Conservation (phyloP, 345 rosid species). For the Citrus hindsii region DNA sequence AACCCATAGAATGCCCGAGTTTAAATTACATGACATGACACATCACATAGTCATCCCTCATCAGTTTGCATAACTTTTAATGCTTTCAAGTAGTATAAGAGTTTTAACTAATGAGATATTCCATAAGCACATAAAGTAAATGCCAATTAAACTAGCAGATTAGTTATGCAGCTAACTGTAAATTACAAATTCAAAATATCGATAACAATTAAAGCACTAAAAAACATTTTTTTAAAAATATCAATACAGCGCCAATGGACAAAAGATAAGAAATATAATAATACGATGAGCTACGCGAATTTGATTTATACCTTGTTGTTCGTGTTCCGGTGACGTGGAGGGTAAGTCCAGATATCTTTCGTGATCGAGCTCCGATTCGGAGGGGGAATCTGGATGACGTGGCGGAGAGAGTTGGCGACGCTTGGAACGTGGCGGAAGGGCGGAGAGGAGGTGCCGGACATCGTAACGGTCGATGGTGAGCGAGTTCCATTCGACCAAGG, state of each 20-base stretch:
- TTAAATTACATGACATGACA: not conserved
- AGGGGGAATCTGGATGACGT: slow-evolving; percentile 18
- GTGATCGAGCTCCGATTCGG: slow-evolving; percentile 64
- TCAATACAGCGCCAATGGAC: not conserved
- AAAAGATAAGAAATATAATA: not conserved
- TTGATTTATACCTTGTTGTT: slow-evolving; percentile 39
- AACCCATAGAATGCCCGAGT: not conserved
- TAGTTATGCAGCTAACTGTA: not conserved
- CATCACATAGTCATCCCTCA: not conserved
- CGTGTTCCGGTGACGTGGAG: slow-evolving; percentile 33
- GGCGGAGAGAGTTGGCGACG: slow-evolving; percentile 36
- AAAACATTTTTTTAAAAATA: not conserved
- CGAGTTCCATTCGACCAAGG: slow-evolving; percentile 92
- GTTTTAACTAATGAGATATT: not conserved
- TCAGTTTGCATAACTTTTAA: not conserved
- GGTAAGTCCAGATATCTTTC: slow-evolving; percentile 80
- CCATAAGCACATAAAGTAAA: too few relatives aligned
- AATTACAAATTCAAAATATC: not conserved
- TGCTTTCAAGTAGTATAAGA: not conserved
- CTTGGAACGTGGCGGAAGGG: slow-evolving; percentile 67
- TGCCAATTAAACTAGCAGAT: not conserved
- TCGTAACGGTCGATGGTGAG: slow-evolving; percentile 94
- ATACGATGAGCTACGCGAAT: not conserved
- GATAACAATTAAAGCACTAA: slow-evolving; percentile 1
- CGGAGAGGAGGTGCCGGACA: slow-evolving; percentile 90